These are phyloP conservation scores for Oryza brachyantha DNA, from an alignment of 176 grass and related monocot genomes.

Conservation along the genomic window DNA sequence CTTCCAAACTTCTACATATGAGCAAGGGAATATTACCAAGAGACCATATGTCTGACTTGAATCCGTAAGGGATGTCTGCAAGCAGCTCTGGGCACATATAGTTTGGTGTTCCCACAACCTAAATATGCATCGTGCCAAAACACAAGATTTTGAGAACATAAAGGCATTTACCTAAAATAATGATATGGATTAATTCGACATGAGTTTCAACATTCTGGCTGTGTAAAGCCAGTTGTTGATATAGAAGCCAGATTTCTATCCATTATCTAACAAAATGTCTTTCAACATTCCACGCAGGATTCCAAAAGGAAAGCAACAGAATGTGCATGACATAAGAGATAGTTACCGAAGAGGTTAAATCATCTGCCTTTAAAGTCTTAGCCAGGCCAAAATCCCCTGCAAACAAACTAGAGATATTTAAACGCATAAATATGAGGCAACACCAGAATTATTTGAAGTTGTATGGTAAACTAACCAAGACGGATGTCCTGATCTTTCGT, in stretches of 20 bases:
- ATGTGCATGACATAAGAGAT: slow-evolving; percentile 3
- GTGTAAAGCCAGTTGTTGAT: too few species aligned
- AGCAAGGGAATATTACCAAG: slow-evolving; percentile 61
- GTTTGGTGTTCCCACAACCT: slow-evolving; percentile 99
- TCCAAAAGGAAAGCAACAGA: slow-evolving; percentile 4
- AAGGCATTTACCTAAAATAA: background rate
- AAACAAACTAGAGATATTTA: slow-evolving; percentile 41
- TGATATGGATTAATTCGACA: slow-evolving; percentile 6
- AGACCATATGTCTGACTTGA: slow-evolving; percentile 99
- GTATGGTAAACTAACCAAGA: slow-evolving; percentile 68
- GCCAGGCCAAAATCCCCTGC: slow-evolving; percentile 98
- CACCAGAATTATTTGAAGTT: slow-evolving; percentile 25
- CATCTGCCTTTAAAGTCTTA: slow-evolving; percentile 95
- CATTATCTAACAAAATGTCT: too few species aligned
- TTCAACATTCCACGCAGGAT: background rate
- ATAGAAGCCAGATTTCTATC: too few species aligned
- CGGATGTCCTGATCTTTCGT: slow-evolving; percentile 96
- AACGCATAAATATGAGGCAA: slow-evolving; percentile 25
- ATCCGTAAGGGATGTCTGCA: slow-evolving; percentile 96
- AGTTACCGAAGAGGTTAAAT: slow-evolving; percentile 91
- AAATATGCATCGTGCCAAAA: slow-evolving; percentile 23
- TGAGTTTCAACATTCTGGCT: too few species aligned
- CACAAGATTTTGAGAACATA: slow-evolving; percentile 20
- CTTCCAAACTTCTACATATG: background rate
- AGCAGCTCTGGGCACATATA: slow-evolving; percentile 99